Base-by-base conservation (phyloP, 2,329 filamentous ascomycete species). In the Colletotrichum sansevieriae region DNA sequence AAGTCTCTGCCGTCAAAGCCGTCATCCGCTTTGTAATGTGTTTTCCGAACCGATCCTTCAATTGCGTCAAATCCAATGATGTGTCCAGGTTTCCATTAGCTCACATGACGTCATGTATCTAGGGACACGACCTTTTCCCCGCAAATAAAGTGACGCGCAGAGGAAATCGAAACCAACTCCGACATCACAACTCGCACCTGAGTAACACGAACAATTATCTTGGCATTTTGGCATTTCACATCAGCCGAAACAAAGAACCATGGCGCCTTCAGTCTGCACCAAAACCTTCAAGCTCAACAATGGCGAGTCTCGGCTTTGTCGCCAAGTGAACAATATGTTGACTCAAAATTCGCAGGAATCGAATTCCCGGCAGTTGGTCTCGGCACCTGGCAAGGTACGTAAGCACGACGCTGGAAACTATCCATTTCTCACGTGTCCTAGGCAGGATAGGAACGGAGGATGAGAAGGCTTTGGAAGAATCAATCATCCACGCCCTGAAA, bases 401-500 rank as follows among this genome's bases (percentile, higher is more conserved):
- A 51, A 22, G 12, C 12, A 52, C n/a, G 43, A 46, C n/a, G 15
- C 52, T 55, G 18, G 33, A 13, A 12, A 15, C n/a, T 52, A 12
- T 18, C 35, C 10, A 12, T 6, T 18, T 44, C 3, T 33, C 35
- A 68, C 37, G 1, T 9, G 13, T 7, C 33, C n/a, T 20, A 73
- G 72, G 72, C 12, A 44, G 22, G 5, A 33, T 13, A 10, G 70
- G 71, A 15, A 65, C 70, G 12, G 68, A 71, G 12, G 73, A 74
- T 44, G 60, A 69, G 15, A 64, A 73, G 51, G 68, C 73, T 20
- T 61, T 77, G 35, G 72, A 77, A 29, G 74, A 74, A 71, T 76
- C 76, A 43, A 76, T 80, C 59, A 67, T 73, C 62, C 70, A 75
- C 59, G 75, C 77, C 12, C 63, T 78, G 12, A 70, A 75, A 43